Base-by-base conservation (phyloP, 139 green algal species). In the Chlorella sp. region DNA sequence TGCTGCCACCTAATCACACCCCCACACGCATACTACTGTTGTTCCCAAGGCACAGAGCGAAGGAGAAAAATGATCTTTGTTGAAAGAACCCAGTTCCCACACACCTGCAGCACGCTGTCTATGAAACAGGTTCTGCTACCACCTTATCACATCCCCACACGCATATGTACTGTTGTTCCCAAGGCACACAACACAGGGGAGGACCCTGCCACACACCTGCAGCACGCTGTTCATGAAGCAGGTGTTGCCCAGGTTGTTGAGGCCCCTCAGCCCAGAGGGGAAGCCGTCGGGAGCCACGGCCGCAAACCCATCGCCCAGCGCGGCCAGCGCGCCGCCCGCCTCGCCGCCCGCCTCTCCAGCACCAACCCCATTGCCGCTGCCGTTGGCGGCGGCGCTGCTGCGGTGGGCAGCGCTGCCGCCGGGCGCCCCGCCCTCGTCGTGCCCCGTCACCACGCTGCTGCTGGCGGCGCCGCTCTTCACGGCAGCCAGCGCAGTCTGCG, bases 181-280 rank as follows among this genome's bases (percentile, higher is more conserved):
- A n/a, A n/a, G n/a, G n/a, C n/a, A n/a, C n/a, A n/a, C n/a, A n/a
- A n/a, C n/a, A n/a, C n/a, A n/a, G n/a, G n/a, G n/a, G n/a, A n/a
- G n/a, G n/a, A n/a, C n/a, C n/a, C n/a, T n/a, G 30, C 73, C 85
- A 39, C 81, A 3, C 75, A 88, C 90, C 95, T 99, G 97, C 79
- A 99, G 92, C 37, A 99, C 94, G 86, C 94, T 96, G 93, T 97
- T 99, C 96, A 99, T 98, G 93, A 99, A 99, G 94, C 97, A 99
- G 1, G 97, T 99, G 94, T 99, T 98, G 86, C 97, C 97, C 61
- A 99, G 92, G 93, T 99, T 99, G 91, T 97, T 97, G 22, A 99
- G 90, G 1, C 97, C 97, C 1, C 97, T 90, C 82, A 99, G 93
- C 14, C 97, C 97, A 19, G 86, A 36, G 19, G 89, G 90, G 16